phyloP scores from a whole-genome alignment of 345 rosid species.

The Eucalyptus curtisii region DNA sequence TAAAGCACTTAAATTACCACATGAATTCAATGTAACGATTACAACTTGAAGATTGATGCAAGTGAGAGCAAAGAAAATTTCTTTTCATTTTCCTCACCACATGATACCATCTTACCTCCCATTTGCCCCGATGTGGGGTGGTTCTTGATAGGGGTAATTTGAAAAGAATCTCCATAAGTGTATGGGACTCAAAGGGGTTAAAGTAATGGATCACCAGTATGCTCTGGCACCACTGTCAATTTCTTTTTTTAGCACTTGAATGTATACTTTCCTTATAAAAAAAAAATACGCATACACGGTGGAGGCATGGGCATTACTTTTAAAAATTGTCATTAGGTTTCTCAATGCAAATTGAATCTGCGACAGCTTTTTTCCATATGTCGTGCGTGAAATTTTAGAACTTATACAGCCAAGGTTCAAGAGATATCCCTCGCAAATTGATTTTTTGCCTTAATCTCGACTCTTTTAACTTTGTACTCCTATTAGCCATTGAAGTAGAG shows the following conservation, averaged over 20 bases:
- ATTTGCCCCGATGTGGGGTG: too few species aligned
- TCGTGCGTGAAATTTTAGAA: background rate
- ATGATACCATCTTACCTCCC: too few species aligned
- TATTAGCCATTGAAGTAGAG: background rate
- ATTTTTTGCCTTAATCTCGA: background rate
- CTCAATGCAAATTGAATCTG: background rate
- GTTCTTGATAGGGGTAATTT: too few species aligned
- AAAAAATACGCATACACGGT: background rate
- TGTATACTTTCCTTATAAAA: background rate
- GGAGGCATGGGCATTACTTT: background rate
- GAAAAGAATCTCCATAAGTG: too few species aligned
- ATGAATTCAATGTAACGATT: too few species aligned
- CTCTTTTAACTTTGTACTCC: background rate
- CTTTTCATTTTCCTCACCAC: too few species aligned
- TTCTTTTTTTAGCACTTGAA: background rate
- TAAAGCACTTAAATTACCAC: too few species aligned
- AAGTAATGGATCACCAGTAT: too few species aligned
- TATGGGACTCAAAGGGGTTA: too few species aligned
- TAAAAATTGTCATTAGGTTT: background rate
- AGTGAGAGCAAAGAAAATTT: too few species aligned
- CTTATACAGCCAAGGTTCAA: background rate
- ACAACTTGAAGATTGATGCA: too few species aligned
- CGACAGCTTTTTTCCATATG: background rate
- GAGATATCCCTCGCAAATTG: background rate
- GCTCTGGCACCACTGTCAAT: background rate